phyloP scores from a whole-genome alignment of 2,329 filamentous ascomycete genomes.

The Ophiostoma triangulosporum region DNA sequence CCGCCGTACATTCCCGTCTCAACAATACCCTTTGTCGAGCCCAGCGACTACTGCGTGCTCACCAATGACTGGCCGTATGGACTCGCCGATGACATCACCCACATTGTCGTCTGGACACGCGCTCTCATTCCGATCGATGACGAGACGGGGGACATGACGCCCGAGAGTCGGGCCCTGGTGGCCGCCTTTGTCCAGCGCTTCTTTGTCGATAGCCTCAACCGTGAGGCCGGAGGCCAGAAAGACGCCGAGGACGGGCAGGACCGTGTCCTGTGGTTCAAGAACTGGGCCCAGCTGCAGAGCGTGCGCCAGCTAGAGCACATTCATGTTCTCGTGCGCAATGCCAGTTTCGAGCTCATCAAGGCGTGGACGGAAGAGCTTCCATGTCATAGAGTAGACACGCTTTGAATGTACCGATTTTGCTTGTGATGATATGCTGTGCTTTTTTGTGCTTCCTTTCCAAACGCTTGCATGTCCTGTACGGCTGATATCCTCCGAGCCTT shows the following conservation, averaged over 20 bases:
- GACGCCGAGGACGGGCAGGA: constrained; percentile 25
- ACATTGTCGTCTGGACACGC: constrained; percentile 87
- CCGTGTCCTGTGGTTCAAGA: constrained; percentile 77
- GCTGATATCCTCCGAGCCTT: neutral
- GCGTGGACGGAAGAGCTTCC: constrained; percentile 38
- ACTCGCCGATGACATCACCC: constrained; percentile 49
- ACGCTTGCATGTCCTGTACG: neutral
- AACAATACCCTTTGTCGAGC: constrained; percentile 35
- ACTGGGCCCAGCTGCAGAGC: constrained; percentile 80
- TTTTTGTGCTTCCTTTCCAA: neutral
- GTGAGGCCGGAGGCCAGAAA: constrained; percentile 5
- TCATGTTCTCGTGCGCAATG: constrained; percentile 56
- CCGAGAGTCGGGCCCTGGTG: constrained; percentile 48
- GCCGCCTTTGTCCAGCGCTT: constrained; percentile 54
- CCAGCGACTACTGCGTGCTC: constrained; percentile 54
- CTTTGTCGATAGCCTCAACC: constrained; percentile 48
- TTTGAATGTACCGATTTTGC: neutral
- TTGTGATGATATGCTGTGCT: too few relatives aligned
- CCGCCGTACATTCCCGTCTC: constrained; percentile 42
- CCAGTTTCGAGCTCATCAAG: constrained; percentile 35
- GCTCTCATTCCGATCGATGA: constrained; percentile 62
- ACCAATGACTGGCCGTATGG: constrained; percentile 94
- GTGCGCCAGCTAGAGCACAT: constrained; percentile 81
- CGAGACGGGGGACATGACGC: constrained; percentile 57
- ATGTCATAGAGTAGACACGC: constrained; percentile 15